phyloP scores from a whole-genome alignment of 768 basidiomycete species.

The Pleurotus eryngii region DNA sequence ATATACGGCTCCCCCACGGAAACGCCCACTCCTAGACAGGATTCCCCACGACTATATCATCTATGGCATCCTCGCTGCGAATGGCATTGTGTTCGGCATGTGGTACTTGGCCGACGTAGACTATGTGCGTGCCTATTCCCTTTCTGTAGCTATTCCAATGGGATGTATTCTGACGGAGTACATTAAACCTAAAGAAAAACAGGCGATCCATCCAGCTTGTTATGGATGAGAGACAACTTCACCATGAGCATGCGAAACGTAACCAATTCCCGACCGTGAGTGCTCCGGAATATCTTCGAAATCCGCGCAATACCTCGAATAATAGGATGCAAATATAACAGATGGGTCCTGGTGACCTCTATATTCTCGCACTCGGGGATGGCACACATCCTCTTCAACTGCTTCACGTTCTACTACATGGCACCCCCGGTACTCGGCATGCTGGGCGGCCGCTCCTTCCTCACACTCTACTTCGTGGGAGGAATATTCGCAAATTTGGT shows the following conservation, averaged over 20 bases:
- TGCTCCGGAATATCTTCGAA: constrained; percentile 10
- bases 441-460: constrained; percentile 64
- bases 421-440: constrained; percentile 58
- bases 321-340: constrained; percentile 21
- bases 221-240: constrained; percentile 64
- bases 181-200: constrained; percentile 29
- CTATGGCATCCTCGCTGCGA: constrained; percentile 62
- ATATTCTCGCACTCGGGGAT: constrained; percentile 66
- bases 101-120: constrained; percentile 49
- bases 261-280: constrained; percentile 60
- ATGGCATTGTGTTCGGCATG: constrained; percentile 55
- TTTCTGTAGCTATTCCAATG: not conserved
- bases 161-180: not conserved
- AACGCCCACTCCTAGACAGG: constrained; percentile 30
- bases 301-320: not conserved
- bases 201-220: constrained; percentile 33
- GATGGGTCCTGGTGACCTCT: constrained; percentile 73
- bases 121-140: constrained; percentile 21
- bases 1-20: constrained; percentile 2
- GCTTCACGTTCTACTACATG: constrained; percentile 78
- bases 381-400: constrained; percentile 71
- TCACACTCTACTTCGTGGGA: constrained; percentile 75
- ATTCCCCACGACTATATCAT: constrained; percentile 54
- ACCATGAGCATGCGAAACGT: constrained; percentile 59
- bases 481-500: constrained; percentile 55